Conservation (phyloP, 2,329 filamentous ascomycete genomes). For the Aspergillus pseudotamarii region DNA sequence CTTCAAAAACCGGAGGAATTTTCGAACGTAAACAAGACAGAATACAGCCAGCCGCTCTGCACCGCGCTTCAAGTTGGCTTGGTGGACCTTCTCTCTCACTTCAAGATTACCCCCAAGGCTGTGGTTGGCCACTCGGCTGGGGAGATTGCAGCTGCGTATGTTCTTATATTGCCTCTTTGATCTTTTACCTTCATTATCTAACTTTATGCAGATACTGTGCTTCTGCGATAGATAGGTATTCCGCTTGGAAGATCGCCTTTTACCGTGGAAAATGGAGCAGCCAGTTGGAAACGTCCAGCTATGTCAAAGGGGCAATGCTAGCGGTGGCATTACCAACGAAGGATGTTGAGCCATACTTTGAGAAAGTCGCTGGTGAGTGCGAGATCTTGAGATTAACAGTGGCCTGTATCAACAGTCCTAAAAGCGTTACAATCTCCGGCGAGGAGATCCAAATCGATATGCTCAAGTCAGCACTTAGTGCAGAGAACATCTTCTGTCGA, state of each 20-base stretch:
- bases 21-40: not conserved
- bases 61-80: not conserved
- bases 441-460: conserved; percentile 15
- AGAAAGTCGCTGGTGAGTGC: not conserved
- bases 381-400: conserved; percentile 15
- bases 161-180: not conserved
- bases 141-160: not conserved
- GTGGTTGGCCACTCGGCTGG: not conserved
- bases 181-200: not conserved
- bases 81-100: not conserved
- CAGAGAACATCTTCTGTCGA: conserved; percentile 13
- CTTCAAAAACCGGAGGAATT: not conserved
- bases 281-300: not conserved
- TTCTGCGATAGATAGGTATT: not conserved
- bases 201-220: not conserved
- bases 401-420: conserved; percentile 25
- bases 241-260: conserved; percentile 1
- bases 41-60: conserved; percentile 1
- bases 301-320: conserved; percentile 19
- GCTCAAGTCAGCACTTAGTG: conserved; percentile 7
- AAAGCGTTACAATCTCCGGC: conserved; percentile 24
- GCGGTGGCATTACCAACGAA: conserved; percentile 21
- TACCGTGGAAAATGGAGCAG: not conserved
- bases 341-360: conserved; percentile 5
- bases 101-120: not conserved